These are phyloP conservation scores for Apiospora arundinis DNA, from an alignment of 2,329 filamentous ascomycete species.

Conservation along the genomic window DNA sequence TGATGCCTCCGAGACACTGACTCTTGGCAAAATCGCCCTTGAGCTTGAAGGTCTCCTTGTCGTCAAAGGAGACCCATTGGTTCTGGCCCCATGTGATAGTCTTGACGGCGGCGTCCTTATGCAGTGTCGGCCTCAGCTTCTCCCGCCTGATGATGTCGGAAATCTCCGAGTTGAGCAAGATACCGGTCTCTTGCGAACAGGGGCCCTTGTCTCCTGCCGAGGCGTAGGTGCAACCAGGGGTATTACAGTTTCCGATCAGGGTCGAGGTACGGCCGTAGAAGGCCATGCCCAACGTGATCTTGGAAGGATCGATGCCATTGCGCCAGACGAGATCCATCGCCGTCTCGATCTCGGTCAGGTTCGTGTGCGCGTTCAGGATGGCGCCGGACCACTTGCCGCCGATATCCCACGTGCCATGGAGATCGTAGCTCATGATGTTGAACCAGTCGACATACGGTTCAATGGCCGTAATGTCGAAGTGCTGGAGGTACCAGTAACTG, in stretches of 20 bases:
- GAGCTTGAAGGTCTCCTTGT: conserved; percentile 36
- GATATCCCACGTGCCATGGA: conserved; percentile 50
- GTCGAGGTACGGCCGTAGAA: conserved; percentile 50
- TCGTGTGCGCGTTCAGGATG: conserved; percentile 48
- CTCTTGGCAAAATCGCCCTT: conserved; percentile 36
- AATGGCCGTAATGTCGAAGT: conserved; percentile 25
- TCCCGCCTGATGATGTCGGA: neutral
- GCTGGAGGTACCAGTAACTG: conserved; percentile 29
- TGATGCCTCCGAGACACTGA: conserved; percentile 35
- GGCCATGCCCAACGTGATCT: conserved; percentile 51
- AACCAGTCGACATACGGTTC: conserved; percentile 38
- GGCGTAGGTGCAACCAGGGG: conserved; percentile 13
- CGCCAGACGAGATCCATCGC: conserved; percentile 55
- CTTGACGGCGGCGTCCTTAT: conserved; percentile 38
- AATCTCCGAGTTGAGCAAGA: neutral
- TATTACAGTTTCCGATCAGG: conserved; percentile 35
- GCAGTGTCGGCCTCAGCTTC: conserved; percentile 12
- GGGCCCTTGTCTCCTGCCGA: neutral
- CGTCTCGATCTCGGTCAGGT: conserved; percentile 53
- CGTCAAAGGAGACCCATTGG: conserved; percentile 43
- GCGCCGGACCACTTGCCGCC: conserved; percentile 26
- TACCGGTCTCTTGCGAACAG: neutral
- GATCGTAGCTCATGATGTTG: conserved; percentile 47
- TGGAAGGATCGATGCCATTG: conserved; percentile 47
- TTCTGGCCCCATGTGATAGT: conserved; percentile 34